phyloP scores from a whole-genome alignment of 2,329 filamentous ascomycete genomes.

The Fusarium luffae region DNA sequence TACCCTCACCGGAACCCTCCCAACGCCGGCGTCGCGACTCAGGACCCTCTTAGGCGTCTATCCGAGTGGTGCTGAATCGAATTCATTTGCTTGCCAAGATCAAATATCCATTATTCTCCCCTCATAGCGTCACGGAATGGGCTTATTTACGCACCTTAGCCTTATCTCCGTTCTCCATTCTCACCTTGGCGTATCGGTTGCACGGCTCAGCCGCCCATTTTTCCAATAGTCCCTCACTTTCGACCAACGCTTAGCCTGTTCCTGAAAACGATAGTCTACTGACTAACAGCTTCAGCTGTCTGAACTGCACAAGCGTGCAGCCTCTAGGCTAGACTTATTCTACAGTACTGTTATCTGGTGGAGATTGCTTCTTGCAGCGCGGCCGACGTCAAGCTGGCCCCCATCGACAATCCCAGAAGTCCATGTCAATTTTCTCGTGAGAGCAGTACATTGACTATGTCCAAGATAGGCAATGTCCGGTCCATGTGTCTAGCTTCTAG shows the following conservation, averaged over 20 bases:
- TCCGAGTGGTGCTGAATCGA: background rate
- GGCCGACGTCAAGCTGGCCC: conserved; percentile 7
- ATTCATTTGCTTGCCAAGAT: conserved; percentile 21
- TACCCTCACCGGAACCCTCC: background rate
- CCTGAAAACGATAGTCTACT: conserved; percentile 41
- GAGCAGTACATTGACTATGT: conserved; percentile 11
- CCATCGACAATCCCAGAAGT: conserved; percentile 7
- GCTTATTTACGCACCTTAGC: conserved; percentile 13
- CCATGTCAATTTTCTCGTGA: conserved; percentile 8
- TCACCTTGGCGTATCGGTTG: conserved; percentile 28
- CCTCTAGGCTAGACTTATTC: conserved; percentile 3
- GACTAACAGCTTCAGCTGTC: conserved; percentile 6
- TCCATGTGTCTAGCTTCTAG: conserved; percentile 22
- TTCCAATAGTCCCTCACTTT: conserved; percentile 26
- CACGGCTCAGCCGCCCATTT: conserved; percentile 21
- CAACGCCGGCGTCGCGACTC: background rate
- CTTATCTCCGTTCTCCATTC: conserved; percentile 2
- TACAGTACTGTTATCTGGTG: conserved; percentile 13
- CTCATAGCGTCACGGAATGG: conserved; percentile 2
- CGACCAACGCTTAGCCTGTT: conserved; percentile 47
- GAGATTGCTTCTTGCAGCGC: conserved; percentile 34
- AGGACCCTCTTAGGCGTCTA: background rate
- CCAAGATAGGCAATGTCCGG: conserved; percentile 43
- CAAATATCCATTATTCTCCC: conserved; percentile 16
- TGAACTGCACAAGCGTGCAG: conserved; percentile 16